Evolutionary conservation across 306 rosid species (phyloP).

Genomic region (Prunus davidiana): DNA sequence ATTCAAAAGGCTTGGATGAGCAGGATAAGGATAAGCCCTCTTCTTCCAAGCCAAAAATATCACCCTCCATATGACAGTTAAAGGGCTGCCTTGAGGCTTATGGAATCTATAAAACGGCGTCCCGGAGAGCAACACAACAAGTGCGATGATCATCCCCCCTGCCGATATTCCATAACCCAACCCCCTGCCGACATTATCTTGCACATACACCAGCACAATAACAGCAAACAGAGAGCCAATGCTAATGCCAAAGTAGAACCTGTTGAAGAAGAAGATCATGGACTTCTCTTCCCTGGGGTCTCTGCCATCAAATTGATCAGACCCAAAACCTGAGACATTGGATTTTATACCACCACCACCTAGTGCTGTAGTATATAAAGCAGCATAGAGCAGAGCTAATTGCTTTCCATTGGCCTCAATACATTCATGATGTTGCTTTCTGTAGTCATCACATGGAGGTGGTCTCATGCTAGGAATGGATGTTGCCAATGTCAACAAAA

Average conservation of each 20-base stretch:
- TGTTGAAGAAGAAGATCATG: slow-evolving; percentile 94
- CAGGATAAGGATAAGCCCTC: slow-evolving; percentile 45
- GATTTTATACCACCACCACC: slow-evolving; percentile 97
- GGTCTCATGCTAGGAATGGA: slow-evolving; percentile 70
- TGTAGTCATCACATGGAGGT: slow-evolving; percentile 49
- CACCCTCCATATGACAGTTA: slow-evolving; percentile 79
- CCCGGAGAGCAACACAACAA: slow-evolving; percentile 55
- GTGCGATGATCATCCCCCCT: slow-evolving; percentile 59
- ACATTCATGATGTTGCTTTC: slow-evolving; percentile 59
- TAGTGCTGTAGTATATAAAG: slow-evolving; percentile 65
- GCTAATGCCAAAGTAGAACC: slow-evolving; percentile 82
- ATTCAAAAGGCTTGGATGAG: slow-evolving; percentile 60
- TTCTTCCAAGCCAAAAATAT: slow-evolving; percentile 86
- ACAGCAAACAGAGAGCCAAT: slow-evolving; percentile 81
- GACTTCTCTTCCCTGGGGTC: slow-evolving; percentile 79
- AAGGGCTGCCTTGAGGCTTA: slow-evolving; percentile 84
- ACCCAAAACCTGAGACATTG: slow-evolving; percentile 86
- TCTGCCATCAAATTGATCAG: slow-evolving; percentile 60
- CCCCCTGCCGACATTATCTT: slow-evolving; percentile 81
- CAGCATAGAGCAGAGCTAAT: slow-evolving; percentile 57
- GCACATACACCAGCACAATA: slow-evolving; percentile 74
- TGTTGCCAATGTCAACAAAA: slow-evolving; percentile 67
- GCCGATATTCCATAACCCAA: slow-evolving; percentile 93
- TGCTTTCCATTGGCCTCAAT: slow-evolving; percentile 59
- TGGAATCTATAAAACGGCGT: slow-evolving; percentile 62